phyloP scores from a whole-genome alignment of 1,284 basidiomycete species.

The Ustilago bromivora region DNA sequence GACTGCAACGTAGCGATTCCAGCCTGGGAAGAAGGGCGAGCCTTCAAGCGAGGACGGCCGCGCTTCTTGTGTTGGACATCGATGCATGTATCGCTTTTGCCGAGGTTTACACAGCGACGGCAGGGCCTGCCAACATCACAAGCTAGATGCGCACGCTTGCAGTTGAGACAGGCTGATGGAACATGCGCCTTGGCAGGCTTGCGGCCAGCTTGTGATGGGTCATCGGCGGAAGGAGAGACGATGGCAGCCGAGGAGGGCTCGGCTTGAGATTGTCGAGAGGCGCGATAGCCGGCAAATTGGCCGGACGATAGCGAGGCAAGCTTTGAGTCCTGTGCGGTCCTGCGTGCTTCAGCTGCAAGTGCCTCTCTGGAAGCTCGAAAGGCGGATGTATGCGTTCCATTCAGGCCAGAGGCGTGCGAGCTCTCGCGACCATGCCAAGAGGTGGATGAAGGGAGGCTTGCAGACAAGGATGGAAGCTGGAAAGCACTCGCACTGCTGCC shows the following conservation, averaged over 20 bases:
- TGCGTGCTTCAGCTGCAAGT: slow-evolving; percentile 8
- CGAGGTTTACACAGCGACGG: slow-evolving; percentile 57
- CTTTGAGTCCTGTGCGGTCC: slow-evolving; percentile 17
- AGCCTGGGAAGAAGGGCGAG: slow-evolving; percentile 44
- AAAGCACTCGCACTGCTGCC: slow-evolving; percentile 20
- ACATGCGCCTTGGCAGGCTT: slow-evolving; percentile 59
- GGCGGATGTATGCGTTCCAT: slow-evolving; percentile 6
- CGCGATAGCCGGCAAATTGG: slow-evolving; percentile 20
- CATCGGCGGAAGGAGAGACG: slow-evolving; percentile 26
- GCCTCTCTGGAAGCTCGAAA: slow-evolving; percentile 24
- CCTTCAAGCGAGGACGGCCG: slow-evolving; percentile 56
- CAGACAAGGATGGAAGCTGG: slow-evolving; percentile 40
- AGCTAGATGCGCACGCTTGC: slow-evolving; percentile 61
- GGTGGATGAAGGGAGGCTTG: slow-evolving; percentile 34
- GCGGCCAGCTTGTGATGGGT: slow-evolving; percentile 24
- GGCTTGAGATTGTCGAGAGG: background rate
- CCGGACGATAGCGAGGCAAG: slow-evolving; percentile 24
- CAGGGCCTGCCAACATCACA: slow-evolving; percentile 60
- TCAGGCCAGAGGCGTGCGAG: slow-evolving; percentile 4
- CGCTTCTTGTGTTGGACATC: slow-evolving; percentile 65
- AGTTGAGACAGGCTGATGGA: slow-evolving; percentile 59
- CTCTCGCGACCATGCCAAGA: slow-evolving; percentile 32
- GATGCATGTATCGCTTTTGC: slow-evolving; percentile 62
- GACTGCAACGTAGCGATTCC: slow-evolving; percentile 26
- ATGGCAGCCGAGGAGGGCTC: slow-evolving; percentile 11